A percentile compares a stretch with the other conserved stretches of the same genome.
phyloP scores from a whole-genome alignment of 352 stramenopile genomes.

The Paralagenidium karlingii region DNA sequence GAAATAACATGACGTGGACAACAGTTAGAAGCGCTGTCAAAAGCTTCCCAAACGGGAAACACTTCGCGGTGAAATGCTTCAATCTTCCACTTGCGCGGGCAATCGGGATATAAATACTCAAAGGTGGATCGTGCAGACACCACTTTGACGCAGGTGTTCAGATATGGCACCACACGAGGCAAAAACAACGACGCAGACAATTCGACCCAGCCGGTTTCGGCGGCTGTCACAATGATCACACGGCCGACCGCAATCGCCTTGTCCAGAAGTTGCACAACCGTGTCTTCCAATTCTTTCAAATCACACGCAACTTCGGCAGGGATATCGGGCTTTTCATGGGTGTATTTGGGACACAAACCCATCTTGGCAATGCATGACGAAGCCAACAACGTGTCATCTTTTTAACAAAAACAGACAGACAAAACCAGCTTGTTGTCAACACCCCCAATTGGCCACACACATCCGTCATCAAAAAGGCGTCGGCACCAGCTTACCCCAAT shows the following conservation, averaged over 20 bases:
- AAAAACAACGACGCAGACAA: conserved; percentile 81
- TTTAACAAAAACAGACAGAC: conserved; percentile 2
- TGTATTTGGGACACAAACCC: conserved; percentile 71
- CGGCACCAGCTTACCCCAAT: conserved; percentile 81
- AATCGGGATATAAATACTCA: conserved; percentile 79
- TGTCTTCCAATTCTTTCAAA: conserved; percentile 62
- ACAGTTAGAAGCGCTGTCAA: conserved; percentile 10
- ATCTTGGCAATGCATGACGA: conserved; percentile 71
- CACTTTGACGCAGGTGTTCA: conserved; percentile 77
- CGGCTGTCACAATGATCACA: conserved; percentile 84
- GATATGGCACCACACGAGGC: conserved; percentile 59
- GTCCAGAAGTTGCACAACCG: conserved; percentile 60
- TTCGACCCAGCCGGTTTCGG: conserved; percentile 84
- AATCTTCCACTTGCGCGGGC: conserved; percentile 80
- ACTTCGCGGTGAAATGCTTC: conserved; percentile 82
- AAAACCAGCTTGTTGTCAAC: neutral
- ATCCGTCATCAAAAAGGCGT: conserved; percentile 2
- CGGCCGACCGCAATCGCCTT: conserved; percentile 55
- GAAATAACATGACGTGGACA: conserved; percentile 74
- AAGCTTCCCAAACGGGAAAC: conserved; percentile 63
- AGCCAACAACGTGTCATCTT: conserved; percentile 74
- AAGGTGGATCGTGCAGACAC: conserved; percentile 85
- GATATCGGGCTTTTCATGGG: conserved; percentile 73
- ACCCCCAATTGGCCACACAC: neutral
- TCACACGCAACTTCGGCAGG: conserved; percentile 54